Conservation (phyloP, 352 stramenopile genomes). For the Globisporangium cylindrosporum region DNA sequence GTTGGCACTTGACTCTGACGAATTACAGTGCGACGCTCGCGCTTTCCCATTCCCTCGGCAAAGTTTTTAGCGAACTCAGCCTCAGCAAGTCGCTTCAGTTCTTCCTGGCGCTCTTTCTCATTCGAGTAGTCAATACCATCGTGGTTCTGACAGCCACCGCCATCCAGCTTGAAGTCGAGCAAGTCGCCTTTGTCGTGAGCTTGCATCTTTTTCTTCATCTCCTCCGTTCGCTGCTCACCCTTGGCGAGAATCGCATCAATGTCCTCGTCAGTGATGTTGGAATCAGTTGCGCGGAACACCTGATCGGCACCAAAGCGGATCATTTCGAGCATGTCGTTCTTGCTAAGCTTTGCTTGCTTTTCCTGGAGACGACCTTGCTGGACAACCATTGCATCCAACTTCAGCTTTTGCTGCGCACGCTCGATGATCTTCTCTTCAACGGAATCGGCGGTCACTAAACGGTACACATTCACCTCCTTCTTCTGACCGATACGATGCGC, state of each 20-base stretch:
- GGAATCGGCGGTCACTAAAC: conserved; percentile 93
- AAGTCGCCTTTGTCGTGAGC: conserved; percentile 83
- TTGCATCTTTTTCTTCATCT: conserved; percentile 88
- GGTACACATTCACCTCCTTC: conserved; percentile 97
- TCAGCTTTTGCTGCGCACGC: conserved; percentile 97
- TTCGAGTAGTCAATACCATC: conserved; percentile 96
- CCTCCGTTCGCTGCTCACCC: conserved; percentile 81
- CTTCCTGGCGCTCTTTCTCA: conserved; percentile 84
- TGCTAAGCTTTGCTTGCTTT: conserved; percentile 91
- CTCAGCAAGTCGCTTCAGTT: conserved; percentile 81
- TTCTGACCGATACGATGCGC: conserved; percentile 98
- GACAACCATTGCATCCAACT: conserved; percentile 85
- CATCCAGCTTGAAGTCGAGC: conserved; percentile 92
- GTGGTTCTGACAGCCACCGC: conserved; percentile 93
- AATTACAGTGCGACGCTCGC: conserved; percentile 77
- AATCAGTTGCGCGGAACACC: conserved; percentile 96
- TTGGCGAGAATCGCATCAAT: conserved; percentile 97
- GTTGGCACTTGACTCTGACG: conserved; percentile 46
- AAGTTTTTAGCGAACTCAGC: conserved; percentile 77
- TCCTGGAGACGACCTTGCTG: conserved; percentile 85
- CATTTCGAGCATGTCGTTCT: conserved; percentile 96
- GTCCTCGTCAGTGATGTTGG: conserved; percentile 97
- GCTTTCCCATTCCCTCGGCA: conserved; percentile 81
- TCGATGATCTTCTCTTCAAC: conserved; percentile 99
- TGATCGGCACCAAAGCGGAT: conserved; percentile 98